These are phyloP conservation scores for Cercospora citrullina DNA, from an alignment of 2,329 filamentous ascomycete species.

Conservation along the genomic window DNA sequence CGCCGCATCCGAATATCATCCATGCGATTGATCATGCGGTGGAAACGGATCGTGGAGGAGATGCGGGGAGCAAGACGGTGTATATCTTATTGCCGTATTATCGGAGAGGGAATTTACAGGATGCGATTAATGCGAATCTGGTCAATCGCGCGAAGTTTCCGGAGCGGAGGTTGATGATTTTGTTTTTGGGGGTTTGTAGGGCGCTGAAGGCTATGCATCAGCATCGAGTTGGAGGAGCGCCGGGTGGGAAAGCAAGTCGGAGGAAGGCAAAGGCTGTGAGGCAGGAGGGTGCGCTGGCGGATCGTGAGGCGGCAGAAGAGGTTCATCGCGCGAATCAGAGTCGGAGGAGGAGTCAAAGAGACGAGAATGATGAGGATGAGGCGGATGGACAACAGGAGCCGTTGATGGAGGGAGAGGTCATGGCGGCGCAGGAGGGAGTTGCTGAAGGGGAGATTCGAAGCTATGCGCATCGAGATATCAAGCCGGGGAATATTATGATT, in stretches of 20 bases:
- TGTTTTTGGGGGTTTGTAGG: slow-evolving; percentile 89
- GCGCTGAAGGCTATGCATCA: slow-evolving; percentile 89
- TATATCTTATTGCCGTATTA: slow-evolving; percentile 98
- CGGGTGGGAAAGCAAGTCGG: slow-evolving; percentile 52
- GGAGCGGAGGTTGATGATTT: slow-evolving; percentile 79
- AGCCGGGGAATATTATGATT: slow-evolving; percentile 99
- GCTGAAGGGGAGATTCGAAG: slow-evolving; percentile 69
- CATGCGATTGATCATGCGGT: slow-evolving; percentile 80
- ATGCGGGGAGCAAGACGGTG: slow-evolving; percentile 80
- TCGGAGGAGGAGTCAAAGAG: slow-evolving; percentile 40
- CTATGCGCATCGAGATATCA: slow-evolving; percentile 95
- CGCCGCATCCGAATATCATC: slow-evolving; percentile 81
- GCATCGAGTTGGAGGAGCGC: slow-evolving; percentile 66
- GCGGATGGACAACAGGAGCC: slow-evolving; percentile 73
- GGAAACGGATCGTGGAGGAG: slow-evolving; percentile 62
- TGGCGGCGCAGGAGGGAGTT: slow-evolving; percentile 65
- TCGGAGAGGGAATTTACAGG: slow-evolving; percentile 89
- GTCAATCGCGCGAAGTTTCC: slow-evolving; percentile 93
- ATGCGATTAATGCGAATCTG: slow-evolving; percentile 97
- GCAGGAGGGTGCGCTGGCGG: slow-evolving; percentile 57
- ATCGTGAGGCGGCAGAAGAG: slow-evolving; percentile 49
- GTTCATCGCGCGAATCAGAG: slow-evolving; percentile 51
- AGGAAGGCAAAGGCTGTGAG: slow-evolving; percentile 58
- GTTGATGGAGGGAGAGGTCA: slow-evolving; percentile 72
- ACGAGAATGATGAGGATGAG: slow-evolving; percentile 52